phyloP scores from a whole-genome alignment of 1,284 basidiomycete species.

The Malassezia restricta region DNA sequence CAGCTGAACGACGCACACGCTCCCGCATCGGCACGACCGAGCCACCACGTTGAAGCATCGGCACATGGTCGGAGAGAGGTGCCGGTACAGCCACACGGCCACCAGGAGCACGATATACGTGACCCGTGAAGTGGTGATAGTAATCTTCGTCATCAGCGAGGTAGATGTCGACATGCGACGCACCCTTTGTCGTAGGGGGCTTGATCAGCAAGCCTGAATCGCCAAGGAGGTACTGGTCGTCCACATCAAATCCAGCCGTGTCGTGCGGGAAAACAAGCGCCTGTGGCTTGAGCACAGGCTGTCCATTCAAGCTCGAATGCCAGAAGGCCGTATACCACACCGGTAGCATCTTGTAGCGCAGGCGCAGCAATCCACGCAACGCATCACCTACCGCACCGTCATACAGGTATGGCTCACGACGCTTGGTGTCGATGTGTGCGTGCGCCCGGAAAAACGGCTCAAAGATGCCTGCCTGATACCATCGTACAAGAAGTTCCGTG shows the following conservation, averaged over 20 bases:
- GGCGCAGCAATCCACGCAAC: constrained; percentile 63
- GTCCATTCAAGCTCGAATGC: constrained; percentile 29
- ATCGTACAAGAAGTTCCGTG: constrained; percentile 83
- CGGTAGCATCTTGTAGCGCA: constrained; percentile 77
- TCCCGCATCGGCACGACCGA: constrained; percentile 76
- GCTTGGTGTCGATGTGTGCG: constrained; percentile 94
- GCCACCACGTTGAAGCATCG: constrained; percentile 80
- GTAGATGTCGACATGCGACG: constrained; percentile 63
- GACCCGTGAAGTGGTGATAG: constrained; percentile 70
- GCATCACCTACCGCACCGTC: constrained; percentile 77
- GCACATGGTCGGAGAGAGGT: constrained; percentile 54
- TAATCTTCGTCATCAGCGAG: constrained; percentile 84
- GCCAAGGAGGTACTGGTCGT: constrained; percentile 90
- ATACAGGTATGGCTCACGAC: constrained; percentile 84
- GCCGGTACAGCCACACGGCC: constrained; percentile 58
- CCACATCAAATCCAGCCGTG: constrained; percentile 67
- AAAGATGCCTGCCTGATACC: constrained; percentile 92
- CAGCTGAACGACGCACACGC: constrained; percentile 70
- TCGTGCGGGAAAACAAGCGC: constrained; percentile 86
- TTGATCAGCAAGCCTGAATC: constrained; percentile 79
- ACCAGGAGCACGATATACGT: constrained; percentile 54
- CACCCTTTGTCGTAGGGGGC: constrained; percentile 69
- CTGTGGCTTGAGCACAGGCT: constrained; percentile 56
- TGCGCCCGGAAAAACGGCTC: constrained; percentile 97
- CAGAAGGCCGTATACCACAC: constrained; percentile 92